Evolutionary conservation across 2,329 filamentous ascomycete species (phyloP).

Genomic region (Exophiala sp.): DNA sequence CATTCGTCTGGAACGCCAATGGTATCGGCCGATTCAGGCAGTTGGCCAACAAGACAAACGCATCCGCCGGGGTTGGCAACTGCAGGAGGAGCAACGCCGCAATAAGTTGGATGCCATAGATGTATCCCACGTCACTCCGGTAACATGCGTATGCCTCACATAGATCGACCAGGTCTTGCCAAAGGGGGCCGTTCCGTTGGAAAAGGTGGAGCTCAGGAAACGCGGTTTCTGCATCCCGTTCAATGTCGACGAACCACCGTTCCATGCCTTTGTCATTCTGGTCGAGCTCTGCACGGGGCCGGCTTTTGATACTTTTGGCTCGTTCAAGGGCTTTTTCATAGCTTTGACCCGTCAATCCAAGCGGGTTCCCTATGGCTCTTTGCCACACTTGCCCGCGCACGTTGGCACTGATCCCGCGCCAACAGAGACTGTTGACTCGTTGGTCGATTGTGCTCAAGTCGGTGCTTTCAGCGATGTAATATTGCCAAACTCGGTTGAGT

Average conservation of each 20-base stretch:
- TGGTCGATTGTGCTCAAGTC: constrained; percentile 49
- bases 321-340: constrained; percentile 54
- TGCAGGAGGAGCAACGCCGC: constrained; percentile 55
- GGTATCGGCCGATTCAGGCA: constrained; percentile 56
- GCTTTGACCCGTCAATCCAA: constrained; percentile 50
- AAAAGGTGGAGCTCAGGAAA: constrained; percentile 57
- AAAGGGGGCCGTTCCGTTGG: constrained; percentile 48
- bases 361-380: constrained; percentile 56
- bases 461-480: constrained; percentile 56
- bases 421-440: constrained; percentile 57
- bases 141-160: constrained; percentile 60
- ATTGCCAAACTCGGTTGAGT: constrained; percentile 56
- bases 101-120: constrained; percentile 54
- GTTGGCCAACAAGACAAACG: constrained; percentile 57
- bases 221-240: constrained; percentile 48
- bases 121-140: constrained; percentile 56
- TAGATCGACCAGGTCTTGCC: constrained; percentile 52
- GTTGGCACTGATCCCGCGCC: constrained; percentile 55
- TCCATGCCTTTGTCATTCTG: constrained; percentile 40
- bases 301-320: constrained; percentile 45
- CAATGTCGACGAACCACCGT: constrained; percentile 51
- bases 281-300: constrained; percentile 36
- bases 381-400: constrained; percentile 54
- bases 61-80: constrained; percentile 46
- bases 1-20: constrained; percentile 55